phyloP scores from a whole-genome alignment of 2,329 filamentous ascomycete species.

The Cladosporium austrohemisphaericum region DNA sequence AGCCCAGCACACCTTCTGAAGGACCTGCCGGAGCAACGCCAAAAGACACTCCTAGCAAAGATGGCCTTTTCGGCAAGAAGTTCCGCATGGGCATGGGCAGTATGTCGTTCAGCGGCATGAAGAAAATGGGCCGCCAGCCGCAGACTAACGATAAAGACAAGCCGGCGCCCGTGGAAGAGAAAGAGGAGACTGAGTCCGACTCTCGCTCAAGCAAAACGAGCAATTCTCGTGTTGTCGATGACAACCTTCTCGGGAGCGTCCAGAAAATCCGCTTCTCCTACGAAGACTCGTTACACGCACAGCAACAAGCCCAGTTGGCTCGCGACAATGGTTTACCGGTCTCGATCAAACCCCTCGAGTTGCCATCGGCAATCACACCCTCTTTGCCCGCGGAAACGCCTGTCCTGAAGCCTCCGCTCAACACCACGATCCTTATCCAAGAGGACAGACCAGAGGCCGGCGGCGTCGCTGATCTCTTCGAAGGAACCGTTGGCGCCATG shows the following conservation, averaged over 20 bases:
- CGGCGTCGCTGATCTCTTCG: constrained; percentile 77
- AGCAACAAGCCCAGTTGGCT: constrained; percentile 29
- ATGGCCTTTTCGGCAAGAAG: constrained; percentile 72
- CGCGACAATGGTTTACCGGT: constrained; percentile 33
- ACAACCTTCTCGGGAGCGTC: constrained; percentile 68
- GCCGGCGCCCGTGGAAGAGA: constrained; percentile 70
- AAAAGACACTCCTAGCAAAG: constrained; percentile 46
- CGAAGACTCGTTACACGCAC: constrained; percentile 60
- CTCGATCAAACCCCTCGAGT: constrained; percentile 34
- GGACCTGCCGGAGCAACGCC: constrained; percentile 46
- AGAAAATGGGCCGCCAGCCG: constrained; percentile 72
- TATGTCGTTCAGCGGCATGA: constrained; percentile 66
- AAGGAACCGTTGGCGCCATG: constrained; percentile 77
- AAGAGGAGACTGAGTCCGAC: constrained; percentile 56
- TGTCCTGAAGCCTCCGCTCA: constrained; percentile 66
- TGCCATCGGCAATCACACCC: constrained; percentile 65
- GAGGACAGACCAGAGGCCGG: constrained; percentile 61
- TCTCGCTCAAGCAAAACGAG: constrained; percentile 50
- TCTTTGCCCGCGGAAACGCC: constrained; percentile 71
- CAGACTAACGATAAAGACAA: constrained; percentile 62
- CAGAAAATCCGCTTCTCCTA: constrained; percentile 72
- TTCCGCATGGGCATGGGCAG: constrained; percentile 69
- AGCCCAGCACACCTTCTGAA: constrained; percentile 44
- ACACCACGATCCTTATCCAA: constrained; percentile 61
- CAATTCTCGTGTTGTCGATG: constrained; percentile 70